Evolutionary conservation across 2,329 filamentous ascomycete genomes (phyloP), one percentile per base, ranked within the genome.

Genomic region (Xylogone sp.): DNA sequence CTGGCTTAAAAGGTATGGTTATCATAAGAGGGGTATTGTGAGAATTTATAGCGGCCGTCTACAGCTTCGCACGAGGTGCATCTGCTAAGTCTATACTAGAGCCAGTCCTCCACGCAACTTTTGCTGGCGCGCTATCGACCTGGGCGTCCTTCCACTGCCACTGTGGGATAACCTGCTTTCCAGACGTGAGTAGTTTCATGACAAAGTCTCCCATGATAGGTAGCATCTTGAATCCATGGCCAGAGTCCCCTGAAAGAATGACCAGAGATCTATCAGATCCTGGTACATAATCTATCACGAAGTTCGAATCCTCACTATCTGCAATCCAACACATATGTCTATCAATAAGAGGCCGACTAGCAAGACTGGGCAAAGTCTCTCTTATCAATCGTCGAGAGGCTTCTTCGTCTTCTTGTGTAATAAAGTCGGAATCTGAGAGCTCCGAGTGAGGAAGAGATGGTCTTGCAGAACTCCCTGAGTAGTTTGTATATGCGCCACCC

Each of bases 201-300:
- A 77, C 69, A 65, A 72, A 78, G 22, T 68, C 62, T 1, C 76
- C 75, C 42, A 76, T 67, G 52, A 77, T 71, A 0, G 75, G 75
- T 56, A 79, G 74, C 74, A 78, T 77, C 60, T 78, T 78, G 56
- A 78, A 78, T 2, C 72, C 73, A 60, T 78, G 75, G 0, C 75
- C 75, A 1, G 75, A 78, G 55, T 77, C 75, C 5, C 75, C 75
- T 2, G 73, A 72, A 5, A 77, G 51, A 1, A 76, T 53, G 24
- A 78, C 65, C 19, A 78, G 65, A 16, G 34, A 39, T 4, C 64
- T 62, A 2, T 65, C 62, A 1, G 69, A 73, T 2, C 62, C 57
- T 0, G 75, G 75, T 16, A 77, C 70, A 55, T 72, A 78, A 58
- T 79, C 76, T 47, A 79, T 68, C 39, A 74, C 70, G 56, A 72